Conservation (phyloP, 176 grass and related monocot species). For the Oryza punctata region DNA sequence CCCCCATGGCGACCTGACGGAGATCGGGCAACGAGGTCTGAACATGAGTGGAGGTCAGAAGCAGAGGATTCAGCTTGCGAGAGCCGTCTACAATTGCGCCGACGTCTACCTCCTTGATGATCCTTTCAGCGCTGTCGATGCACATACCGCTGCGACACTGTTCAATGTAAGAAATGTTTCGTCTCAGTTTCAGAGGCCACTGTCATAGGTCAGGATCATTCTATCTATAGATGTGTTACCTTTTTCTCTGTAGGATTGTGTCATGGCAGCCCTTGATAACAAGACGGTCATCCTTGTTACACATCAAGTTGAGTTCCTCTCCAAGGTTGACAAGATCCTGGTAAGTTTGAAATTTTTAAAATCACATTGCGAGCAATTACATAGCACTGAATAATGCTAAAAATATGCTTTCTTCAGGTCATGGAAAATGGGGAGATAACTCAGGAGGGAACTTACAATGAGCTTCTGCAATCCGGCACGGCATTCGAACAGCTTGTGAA, state of each 20-base stretch:
- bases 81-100: constrained; percentile 64
- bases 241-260: constrained; percentile 56
- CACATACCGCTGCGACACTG: constrained; percentile 63
- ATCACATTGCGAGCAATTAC: neutral
- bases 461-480: constrained; percentile 59
- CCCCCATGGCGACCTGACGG: constrained; percentile 58
- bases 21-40: constrained; percentile 73
- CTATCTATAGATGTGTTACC: neutral
- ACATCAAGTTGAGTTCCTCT: constrained; percentile 92
- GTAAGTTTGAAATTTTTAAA: constrained; percentile 40
- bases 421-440: constrained; percentile 75
- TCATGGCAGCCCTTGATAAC: constrained; percentile 57
- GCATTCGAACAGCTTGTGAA: constrained; percentile 70
- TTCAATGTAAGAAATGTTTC: constrained; percentile 59
- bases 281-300: constrained; percentile 91
- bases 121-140: constrained; percentile 83
- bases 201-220: neutral
- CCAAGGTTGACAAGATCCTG: constrained; percentile 79
- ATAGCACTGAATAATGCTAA: neutral
- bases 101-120: constrained; percentile 80
- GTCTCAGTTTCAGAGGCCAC: neutral
- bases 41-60: constrained; percentile 93
- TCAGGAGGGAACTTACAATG: constrained; percentile 66
- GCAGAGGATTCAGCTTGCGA: constrained; percentile 76
- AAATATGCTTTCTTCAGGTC: constrained; percentile 47